Conservation (phyloP, 345 rosid genomes). For the Eucalyptus camaldulensis region DNA sequence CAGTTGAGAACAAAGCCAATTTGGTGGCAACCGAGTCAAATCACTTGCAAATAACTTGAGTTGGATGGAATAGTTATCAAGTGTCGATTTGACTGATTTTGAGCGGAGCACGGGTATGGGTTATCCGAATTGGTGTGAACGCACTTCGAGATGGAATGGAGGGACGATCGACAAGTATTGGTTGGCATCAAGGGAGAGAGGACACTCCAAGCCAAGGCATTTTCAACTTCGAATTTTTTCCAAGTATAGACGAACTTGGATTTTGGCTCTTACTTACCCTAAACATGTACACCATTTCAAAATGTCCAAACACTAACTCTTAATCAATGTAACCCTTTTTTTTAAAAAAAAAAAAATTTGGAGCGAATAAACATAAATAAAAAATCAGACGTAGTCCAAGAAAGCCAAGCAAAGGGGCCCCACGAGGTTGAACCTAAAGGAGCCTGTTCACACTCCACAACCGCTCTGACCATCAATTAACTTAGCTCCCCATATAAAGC, state of each 20-base stretch:
- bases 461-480: not conserved
- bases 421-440: not conserved
- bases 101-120: fast-evolving
- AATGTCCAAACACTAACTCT: not conserved
- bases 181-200: not conserved
- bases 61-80: not conserved
- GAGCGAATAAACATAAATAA: not conserved
- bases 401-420: not conserved
- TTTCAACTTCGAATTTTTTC: not conserved
- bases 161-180: not conserved
- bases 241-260: not conserved
- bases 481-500: not conserved
- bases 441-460: not conserved
- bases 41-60: not conserved
- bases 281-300: not conserved
- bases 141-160: not conserved
- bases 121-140: not conserved
- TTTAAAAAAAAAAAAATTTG: not conserved
- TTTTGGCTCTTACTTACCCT: not conserved
- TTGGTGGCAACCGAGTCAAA: not conserved
- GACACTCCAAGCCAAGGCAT: not conserved
- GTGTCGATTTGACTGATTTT: not conserved
- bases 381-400: not conserved
- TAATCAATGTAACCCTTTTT: not conserved
- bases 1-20: too few relatives aligned